Evolutionary conservation across 306 rosid species (phyloP), one percentile per base, ranked within the genome.

Genomic region (Sophora flavescens): DNA sequence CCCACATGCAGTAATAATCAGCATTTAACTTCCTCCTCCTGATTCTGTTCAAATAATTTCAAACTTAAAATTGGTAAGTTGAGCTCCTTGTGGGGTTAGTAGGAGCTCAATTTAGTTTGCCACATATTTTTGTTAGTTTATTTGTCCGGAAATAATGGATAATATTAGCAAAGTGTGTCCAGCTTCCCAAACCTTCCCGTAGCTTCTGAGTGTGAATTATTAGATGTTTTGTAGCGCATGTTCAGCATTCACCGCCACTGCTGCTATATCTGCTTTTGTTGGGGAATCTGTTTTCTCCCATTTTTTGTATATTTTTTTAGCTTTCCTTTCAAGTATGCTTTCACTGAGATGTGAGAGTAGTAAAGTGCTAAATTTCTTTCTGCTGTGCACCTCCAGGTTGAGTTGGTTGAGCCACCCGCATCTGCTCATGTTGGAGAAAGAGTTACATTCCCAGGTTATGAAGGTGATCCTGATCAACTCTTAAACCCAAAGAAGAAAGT

Each of bases 401-500:
- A 95, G 68, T 82, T 95, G 80, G 97, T 95, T 48, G 96, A 92
- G 52, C 97, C 98, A 1, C 98, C 97, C 2, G 60, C 82, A 70
- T 84, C 87, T 53, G 96, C 98, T 57, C 8, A 4, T 0, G 86
- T 90, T 14, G 97, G 98, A 68, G 97, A 95, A 83, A 87, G 96
- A 81, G 68, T 92, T 12, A 82, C 80, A 14, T 90, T 90, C 80
- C 84, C 88, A 0, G 98, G 97, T 33, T 65, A 68, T 9, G 87
- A 83, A 78, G 97, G 98, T n/a, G 80, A 78, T 77, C 91, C 98
- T 5, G 97, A 92, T 64, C 90, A 86, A 15, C 78, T 90, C 18
- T 75, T 95, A 41, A 95, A 95, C 83, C 97, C 98, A 2, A 95
- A 95, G 87, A 95, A 92, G 90, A 92, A 89, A 78, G 93, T 95